Percentiles rank a stretch among this genome's conserved stretches.
Conservation (phyloP, 306 rosid species). For the Benincasa hispida region DNA sequence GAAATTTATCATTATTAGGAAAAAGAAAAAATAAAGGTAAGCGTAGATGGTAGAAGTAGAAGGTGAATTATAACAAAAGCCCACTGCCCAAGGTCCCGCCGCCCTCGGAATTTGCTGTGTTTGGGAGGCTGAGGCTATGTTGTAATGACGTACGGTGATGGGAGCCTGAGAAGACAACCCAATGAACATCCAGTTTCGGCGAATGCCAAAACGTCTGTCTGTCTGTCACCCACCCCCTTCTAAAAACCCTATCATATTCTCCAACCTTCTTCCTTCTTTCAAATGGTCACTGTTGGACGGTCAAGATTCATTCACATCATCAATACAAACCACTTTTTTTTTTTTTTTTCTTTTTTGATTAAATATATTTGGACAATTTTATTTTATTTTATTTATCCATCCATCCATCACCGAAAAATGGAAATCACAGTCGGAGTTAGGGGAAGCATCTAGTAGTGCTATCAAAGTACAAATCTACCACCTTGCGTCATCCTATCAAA, state of each 20-base stretch:
- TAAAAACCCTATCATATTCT: too few species aligned
- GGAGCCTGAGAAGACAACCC: conserved; percentile 1
- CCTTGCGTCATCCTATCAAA: not conserved
- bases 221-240: too few species aligned
- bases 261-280: too few species aligned
- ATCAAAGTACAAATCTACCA: not conserved
- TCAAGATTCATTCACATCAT: not conserved
- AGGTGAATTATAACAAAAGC: too few species aligned
- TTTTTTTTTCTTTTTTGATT: too few species aligned
- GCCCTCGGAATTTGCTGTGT: not conserved
- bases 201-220: not conserved
- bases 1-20: too few species aligned
- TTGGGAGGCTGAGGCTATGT: too few species aligned
- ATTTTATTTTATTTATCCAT: not conserved
- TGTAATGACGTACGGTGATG: not conserved
- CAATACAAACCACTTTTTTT: not conserved
- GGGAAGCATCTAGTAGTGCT: not conserved
- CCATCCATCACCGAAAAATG: not conserved
- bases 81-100: not conserved
- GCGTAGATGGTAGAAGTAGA: too few species aligned
- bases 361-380: too few species aligned
- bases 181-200: not conserved
- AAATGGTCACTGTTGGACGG: not conserved
- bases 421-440: not conserved
- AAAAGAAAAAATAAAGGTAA: too few species aligned